Percentiles rank a stretch among this genome's conserved stretches.
Evolutionary conservation across 495 filamentous ascomycete species (phyloP).

Genomic region (Hamigera avellanea): DNA sequence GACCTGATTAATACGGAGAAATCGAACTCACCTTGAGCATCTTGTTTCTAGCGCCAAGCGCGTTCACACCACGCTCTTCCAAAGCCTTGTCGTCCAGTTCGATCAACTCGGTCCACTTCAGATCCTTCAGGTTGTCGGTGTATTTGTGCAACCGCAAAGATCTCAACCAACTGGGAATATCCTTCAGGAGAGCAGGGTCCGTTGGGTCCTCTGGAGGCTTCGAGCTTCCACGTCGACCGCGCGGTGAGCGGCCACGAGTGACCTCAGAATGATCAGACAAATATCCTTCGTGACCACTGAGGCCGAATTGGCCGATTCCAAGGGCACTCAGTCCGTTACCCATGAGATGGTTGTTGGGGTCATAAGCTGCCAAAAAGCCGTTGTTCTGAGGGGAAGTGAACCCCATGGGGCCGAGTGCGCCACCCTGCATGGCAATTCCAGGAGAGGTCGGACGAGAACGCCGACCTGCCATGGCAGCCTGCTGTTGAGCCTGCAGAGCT

Average conservation of each 20-base stretch:
- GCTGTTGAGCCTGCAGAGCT: constrained; percentile 74
- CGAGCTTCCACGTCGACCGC: constrained; percentile 85
- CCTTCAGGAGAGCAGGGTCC: constrained; percentile 79
- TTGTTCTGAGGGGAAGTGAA: constrained; percentile 92
- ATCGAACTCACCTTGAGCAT: constrained; percentile 74
- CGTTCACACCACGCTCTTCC: constrained; percentile 89
- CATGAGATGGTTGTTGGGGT: constrained; percentile 59
- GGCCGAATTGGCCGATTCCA: constrained; percentile 63
- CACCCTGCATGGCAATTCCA: constrained; percentile 70
- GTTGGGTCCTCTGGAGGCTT: constrained; percentile 98
- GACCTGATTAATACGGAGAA: not conserved
- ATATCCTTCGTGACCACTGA: constrained; percentile 70
- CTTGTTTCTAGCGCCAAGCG: constrained; percentile 87
- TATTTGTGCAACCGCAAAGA: constrained; percentile 96
- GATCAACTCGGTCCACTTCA: constrained; percentile 91
- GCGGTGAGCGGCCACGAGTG: constrained; percentile 78
- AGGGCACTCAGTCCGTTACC: constrained; percentile 62
- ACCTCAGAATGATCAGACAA: constrained; percentile 90
- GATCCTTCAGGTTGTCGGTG: constrained; percentile 92
- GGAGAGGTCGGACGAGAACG: constrained; percentile 91
- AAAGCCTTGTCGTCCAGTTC: constrained; percentile 88
- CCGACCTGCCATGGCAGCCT: constrained; percentile 61
- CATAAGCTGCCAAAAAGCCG: constrained; percentile 85
- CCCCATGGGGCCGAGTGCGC: constrained; percentile 50
- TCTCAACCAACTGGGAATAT: constrained; percentile 92